These are phyloP conservation scores for Yamadazyma triangularis DNA, from an alignment of 1,139 yeast species.

Conservation along the genomic window DNA sequence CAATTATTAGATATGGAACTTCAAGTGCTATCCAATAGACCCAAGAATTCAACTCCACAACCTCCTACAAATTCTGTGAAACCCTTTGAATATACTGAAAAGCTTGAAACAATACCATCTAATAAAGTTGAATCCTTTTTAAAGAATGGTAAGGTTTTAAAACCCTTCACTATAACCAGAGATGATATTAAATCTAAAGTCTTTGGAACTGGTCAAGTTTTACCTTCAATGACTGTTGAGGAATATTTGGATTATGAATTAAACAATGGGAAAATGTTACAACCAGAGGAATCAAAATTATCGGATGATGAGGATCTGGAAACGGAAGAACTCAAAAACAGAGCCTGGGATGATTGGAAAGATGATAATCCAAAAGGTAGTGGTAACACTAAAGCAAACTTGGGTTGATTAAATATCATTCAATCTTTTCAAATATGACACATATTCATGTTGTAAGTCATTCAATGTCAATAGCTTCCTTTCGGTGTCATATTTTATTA, in stretches of 20 bases:
- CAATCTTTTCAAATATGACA: slow-evolving; percentile 6
- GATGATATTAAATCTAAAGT: slow-evolving; percentile 61
- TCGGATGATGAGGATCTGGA: slow-evolving; percentile 41
- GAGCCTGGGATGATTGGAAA: slow-evolving; percentile 91
- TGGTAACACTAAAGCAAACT: slow-evolving; percentile 76
- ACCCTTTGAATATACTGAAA: slow-evolving; percentile 44
- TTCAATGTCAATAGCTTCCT: slow-evolving; percentile 8
- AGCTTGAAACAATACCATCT: slow-evolving; percentile 42
- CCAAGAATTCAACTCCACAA: slow-evolving; percentile 11
- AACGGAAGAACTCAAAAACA: slow-evolving; percentile 48
- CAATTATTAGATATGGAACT: slow-evolving; percentile 55
- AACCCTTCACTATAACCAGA: slow-evolving; percentile 80
- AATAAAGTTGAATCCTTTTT: slow-evolving; percentile 36
- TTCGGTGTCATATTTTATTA: slow-evolving; percentile 23
- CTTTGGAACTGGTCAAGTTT: slow-evolving; percentile 85
- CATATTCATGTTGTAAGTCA: slow-evolving; percentile 8
- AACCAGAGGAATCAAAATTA: slow-evolving; percentile 39
- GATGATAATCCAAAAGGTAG: slow-evolving; percentile 85
- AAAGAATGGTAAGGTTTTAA: slow-evolving; percentile 68
- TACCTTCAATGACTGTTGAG: slow-evolving; percentile 95
- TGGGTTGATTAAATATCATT: slow-evolving; percentile 45
- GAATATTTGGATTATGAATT: slow-evolving; percentile 85
- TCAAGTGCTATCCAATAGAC: slow-evolving; percentile 44
- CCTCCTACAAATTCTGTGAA: slow-evolving; percentile 6
- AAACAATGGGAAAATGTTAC: slow-evolving; percentile 73